These are phyloP conservation scores for Sequoia sempervirens DNA, from an alignment of 75 land plant genomes.

Conservation along the genomic window DNA sequence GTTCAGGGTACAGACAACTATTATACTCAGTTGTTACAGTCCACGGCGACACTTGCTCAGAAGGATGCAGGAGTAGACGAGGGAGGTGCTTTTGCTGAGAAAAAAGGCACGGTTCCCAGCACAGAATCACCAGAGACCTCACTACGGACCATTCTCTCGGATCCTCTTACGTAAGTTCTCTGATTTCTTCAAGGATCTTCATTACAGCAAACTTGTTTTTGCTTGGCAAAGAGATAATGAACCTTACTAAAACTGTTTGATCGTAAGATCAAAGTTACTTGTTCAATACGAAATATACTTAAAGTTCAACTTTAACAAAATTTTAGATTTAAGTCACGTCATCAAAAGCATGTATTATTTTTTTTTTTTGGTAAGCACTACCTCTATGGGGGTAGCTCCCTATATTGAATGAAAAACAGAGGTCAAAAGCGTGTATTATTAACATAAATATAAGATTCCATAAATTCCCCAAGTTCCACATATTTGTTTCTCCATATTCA, in stretches of 20 bases:
- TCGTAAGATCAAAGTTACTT: too few species aligned
- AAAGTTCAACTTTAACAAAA: too few species aligned
- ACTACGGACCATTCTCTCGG: constrained; percentile 5
- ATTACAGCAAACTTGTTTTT: background rate
- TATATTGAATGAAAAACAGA: too few species aligned
- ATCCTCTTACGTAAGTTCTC: constrained; percentile 11
- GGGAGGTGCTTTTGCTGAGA: constrained; percentile 1
- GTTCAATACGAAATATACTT: too few species aligned
- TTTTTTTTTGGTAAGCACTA: too few species aligned
- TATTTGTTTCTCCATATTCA: too few species aligned
- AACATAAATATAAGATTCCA: too few species aligned
- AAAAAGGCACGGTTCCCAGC: background rate
- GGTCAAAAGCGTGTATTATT: too few species aligned
- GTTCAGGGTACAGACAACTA: constrained; percentile 1
- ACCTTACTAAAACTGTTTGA: background rate
- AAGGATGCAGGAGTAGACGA: constrained; percentile 11
- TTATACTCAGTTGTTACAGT: constrained; percentile 12
- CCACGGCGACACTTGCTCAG: background rate
- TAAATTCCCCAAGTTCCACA: too few species aligned
- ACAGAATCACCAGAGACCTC: constrained; percentile 10
- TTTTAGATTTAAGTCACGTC: too few species aligned
- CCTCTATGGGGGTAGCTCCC: too few species aligned
- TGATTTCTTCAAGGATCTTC: background rate
- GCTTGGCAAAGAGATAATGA: background rate
- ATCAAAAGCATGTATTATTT: too few species aligned